Conservation (phyloP, 306 rosid species). For the Dalbergia oliveri region DNA sequence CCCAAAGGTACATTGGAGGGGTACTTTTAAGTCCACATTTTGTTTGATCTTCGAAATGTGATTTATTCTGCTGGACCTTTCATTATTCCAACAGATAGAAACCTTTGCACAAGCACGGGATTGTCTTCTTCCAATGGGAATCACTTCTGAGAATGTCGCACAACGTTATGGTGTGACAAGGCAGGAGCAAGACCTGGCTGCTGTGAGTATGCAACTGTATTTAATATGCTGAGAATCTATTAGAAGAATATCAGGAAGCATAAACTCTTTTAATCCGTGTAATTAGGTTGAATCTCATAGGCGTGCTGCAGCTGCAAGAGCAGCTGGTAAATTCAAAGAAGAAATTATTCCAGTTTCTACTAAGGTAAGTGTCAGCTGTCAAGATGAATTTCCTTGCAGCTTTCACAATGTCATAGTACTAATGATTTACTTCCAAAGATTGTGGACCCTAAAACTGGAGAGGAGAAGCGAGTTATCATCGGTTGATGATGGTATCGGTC, state of each 20-base stretch:
- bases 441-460: constrained; percentile 88
- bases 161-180: constrained; percentile 79
- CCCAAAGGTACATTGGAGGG: constrained; percentile 64
- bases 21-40: not conserved
- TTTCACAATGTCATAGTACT: constrained; percentile 36
- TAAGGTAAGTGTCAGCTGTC: constrained; percentile 62
- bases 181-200: constrained; percentile 91
- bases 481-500: constrained; percentile 90
- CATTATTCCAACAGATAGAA: constrained; percentile 55
- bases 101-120: constrained; percentile 77
- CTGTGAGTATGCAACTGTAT: constrained; percentile 66
- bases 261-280: constrained; percentile 31
- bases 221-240: constrained; percentile 30
- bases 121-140: constrained; percentile 93
- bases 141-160: constrained; percentile 95
- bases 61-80: constrained; percentile 33
- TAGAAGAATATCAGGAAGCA: not conserved
- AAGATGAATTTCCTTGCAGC: constrained; percentile 23
- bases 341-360: constrained; percentile 89
- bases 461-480: constrained; percentile 69
- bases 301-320: constrained; percentile 88
- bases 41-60: constrained; percentile 1
- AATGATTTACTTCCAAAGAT: constrained; percentile 55
- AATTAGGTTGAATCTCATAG: constrained; percentile 84
- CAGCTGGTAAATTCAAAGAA: constrained; percentile 87